Conservation (phyloP, 495 filamentous ascomycete genomes). For the Elaphomyces granulatus region DNA sequence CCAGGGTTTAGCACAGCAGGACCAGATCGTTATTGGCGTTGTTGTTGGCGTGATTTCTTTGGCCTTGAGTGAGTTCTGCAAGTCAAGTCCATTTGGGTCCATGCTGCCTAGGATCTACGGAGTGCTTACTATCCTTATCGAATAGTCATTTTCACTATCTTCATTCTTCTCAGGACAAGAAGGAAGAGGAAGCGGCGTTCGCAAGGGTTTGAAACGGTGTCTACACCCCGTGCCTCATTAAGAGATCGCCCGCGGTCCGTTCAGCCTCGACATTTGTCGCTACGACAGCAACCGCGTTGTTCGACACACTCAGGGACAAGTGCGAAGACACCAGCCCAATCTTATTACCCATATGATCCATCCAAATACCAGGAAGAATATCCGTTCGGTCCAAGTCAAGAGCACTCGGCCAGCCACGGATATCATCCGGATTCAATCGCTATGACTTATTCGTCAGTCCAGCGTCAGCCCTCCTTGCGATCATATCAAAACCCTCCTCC, state of each 20-base stretch:
- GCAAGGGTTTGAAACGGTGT: conserved; percentile 3
- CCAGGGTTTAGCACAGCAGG: conserved; percentile 2
- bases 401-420: too few relatives aligned
- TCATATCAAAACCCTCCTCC: too few relatives aligned
- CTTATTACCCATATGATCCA: conserved; percentile 18
- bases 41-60: conserved; percentile 15
- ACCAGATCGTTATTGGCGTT: conserved; percentile 17
- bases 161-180: conserved; percentile 16
- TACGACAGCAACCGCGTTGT: background rate
- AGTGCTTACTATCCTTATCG: background rate
- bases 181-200: conserved; percentile 11
- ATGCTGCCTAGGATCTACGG: background rate
- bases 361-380: conserved; percentile 12
- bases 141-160: conserved; percentile 13
- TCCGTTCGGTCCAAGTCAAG: background rate
- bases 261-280: background rate
- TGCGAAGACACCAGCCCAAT: background rate
- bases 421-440: too few relatives aligned
- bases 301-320: background rate
- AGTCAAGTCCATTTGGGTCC: background rate
- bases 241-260: background rate
- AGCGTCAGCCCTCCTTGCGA: too few relatives aligned
- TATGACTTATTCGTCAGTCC: too few relatives aligned
- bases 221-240: background rate
- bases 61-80: conserved; percentile 16